Evolutionary conservation across 306 rosid species (phyloP), one percentile per base, ranked within the genome.

Genomic region (Astragalus glycyphyllos): DNA sequence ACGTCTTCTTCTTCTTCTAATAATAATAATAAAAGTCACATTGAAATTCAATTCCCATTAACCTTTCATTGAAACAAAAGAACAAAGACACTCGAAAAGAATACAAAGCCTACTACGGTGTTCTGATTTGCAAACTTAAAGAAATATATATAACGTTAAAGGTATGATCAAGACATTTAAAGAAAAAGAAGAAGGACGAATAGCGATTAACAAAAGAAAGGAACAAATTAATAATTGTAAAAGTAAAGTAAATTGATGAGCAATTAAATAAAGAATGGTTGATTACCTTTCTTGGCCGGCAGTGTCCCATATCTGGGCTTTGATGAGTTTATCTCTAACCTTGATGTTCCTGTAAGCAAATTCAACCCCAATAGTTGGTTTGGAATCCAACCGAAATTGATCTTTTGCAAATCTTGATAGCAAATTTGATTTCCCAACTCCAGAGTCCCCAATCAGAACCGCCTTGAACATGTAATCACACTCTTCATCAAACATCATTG

Each of bases 271-370:
- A 31, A 20, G 23, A 20, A n/a, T n/a, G n/a, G n/a, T n/a, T n/a
- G n/a, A n/a, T n/a, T 20, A 74, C 79, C 79, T 86, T 87, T 93
- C 98, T 80, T 93, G 98, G 78, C 98, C 98, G 0, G 98, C 98
- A 61, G 98, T 93, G 83, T 93, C 97, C 98, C 98, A 93, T 37
- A 93, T 90, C 80, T 93, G 98, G 13, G 96, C 93, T 69, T 93
- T 93, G 97, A 93, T 80, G 84, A 93, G 86, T 53, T 88, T 93
- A 17, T 87, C 97, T n/a, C 66, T 77, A 0, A 93, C 81, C 75
- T 80, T 88, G 47, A 93, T 81, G 63, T 90, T 90, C 69, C 96
- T 50, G 86, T 93, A 93, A 69, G 98, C 98, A 68, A 93, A 93
- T 59, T 93, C 98, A 2, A 93, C 98, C 4, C 98, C 98, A 5